Base-by-base conservation (phyloP, 2,329 filamentous ascomycete genomes). In the Xylariales sp. region DNA sequence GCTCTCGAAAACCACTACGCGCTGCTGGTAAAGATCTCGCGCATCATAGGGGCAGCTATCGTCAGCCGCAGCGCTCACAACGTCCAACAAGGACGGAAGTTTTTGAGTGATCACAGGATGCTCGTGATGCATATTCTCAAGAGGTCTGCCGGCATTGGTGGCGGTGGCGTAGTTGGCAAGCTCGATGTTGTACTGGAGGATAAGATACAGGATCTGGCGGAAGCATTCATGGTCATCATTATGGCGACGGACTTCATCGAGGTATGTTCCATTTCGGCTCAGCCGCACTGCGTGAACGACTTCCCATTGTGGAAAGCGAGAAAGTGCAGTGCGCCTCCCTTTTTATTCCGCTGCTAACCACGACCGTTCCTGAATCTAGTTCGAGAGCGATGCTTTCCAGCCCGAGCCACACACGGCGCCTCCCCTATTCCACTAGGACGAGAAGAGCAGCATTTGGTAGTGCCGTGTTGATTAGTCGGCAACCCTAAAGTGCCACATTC, bases 111-210 rank as follows among this genome's bases (percentile, higher is more conserved):
- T 47, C 88, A 95, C 59, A 76, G 91, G 44, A 80, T 83, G 59
- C 80, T 90, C 40, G 87, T 97, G 52, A 80, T 93, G 46, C 85
- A 89, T 31, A 83, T 95, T 15, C 86, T 98, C 54, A 98, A 98
- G 68, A 76, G 89, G 48, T 87, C 86, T 50, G 87, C 87, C 0
- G 86, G 86, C 33, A 85, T 95, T 40, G 85, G 85, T 14, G 59
- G 63, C 23, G 61, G 63, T n/a, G 59, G 63, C 23, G 61, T 63
- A n/a, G 44, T 57, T 5, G 60, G 60, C 2, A 61, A 54, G 33
- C 56, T 50, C 21, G 60, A 63, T 33, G 54, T 53, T 27, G 50
- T 46, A 6, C 67, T 80, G 24, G 79, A 80, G 37, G 70, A 81
- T 40, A 76, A 78, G 45, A 67, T 95, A 25, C 75, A 78, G 33